These are phyloP conservation scores for Heracleum sosnowskyi DNA, from an alignment of 129 eudicot genomes.

Conservation along the genomic window DNA sequence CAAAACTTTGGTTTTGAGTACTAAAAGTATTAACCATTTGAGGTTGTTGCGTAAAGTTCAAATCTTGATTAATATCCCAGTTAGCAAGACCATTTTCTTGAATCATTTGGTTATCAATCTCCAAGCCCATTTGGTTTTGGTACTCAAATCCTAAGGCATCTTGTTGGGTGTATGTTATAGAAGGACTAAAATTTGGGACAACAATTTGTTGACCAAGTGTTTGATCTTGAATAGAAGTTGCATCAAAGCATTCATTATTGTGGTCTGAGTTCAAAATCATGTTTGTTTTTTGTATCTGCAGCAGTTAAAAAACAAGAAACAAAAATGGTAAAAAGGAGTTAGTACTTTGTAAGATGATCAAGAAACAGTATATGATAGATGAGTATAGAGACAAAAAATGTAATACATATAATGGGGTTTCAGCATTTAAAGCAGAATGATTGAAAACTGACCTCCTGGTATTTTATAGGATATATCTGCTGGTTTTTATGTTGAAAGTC, in stretches of 20 bases:
- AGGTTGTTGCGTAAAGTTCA: conserved; percentile 10
- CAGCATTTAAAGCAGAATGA: neutral
- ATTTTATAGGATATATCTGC: neutral
- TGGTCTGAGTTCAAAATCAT: conserved; percentile 35
- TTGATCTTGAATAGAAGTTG: conserved; percentile 31
- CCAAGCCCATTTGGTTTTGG: conserved; percentile 32
- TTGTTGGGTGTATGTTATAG: conserved; percentile 15
- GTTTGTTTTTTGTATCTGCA: conserved; percentile 17
- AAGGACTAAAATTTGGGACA: conserved; percentile 27
- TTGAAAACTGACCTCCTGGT: conserved; percentile 8
- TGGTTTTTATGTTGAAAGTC: neutral
- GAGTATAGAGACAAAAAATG: neutral
- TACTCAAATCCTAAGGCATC: conserved; percentile 19
- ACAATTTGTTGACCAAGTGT: conserved; percentile 32
- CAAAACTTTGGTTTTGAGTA: conserved; percentile 24
- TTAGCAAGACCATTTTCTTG: conserved; percentile 15
- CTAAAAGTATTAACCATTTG: conserved; percentile 20
- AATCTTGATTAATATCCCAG: conserved; percentile 17
- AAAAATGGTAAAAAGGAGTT: conserved; percentile 4
- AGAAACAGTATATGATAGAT: conserved; percentile 1
- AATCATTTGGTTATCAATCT: conserved; percentile 22
- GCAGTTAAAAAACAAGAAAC: conserved; percentile 10
- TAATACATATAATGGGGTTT: neutral
- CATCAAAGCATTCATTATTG: conserved; percentile 57
- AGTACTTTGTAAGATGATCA: conserved; percentile 14